Evolutionary conservation across 371 early-diverging fungal species (phyloP).

Genomic region (Mucor irregularis): DNA sequence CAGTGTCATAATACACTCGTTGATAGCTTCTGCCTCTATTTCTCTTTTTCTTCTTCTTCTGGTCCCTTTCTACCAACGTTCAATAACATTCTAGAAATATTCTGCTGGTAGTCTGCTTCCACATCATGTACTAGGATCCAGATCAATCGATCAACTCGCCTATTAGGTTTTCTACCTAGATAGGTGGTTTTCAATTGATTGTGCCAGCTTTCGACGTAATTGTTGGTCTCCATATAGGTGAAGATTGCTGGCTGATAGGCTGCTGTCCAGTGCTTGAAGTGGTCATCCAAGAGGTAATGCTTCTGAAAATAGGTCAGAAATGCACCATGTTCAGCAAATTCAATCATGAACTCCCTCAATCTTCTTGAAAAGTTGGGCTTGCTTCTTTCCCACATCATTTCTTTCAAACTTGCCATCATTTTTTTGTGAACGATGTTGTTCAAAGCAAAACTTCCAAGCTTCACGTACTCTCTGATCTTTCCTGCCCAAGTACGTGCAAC

Average conservation of each 20-base stretch:
- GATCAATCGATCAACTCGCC: not conserved
- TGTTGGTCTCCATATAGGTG: not conserved
- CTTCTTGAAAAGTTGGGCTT: not conserved
- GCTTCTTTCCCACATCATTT: slow-evolving; percentile 4
- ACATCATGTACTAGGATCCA: slow-evolving; percentile 8
- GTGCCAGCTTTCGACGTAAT: slow-evolving; percentile 20
- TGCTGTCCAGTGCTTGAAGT: not conserved
- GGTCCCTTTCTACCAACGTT: slow-evolving; percentile 2
- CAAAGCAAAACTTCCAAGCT: not conserved
- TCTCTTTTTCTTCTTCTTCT: slow-evolving; percentile 7
- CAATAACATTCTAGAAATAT: not conserved
- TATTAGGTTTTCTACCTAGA: not conserved
- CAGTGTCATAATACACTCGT: not conserved
- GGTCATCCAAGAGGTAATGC: not conserved
- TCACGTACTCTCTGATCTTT: slow-evolving; percentile 1
- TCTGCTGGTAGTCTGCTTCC: not conserved
- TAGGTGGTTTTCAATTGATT: not conserved
- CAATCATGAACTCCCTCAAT: not conserved
- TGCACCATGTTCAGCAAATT: not conserved
- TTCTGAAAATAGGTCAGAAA: not conserved
- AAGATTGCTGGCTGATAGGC: not conserved
- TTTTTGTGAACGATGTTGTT: not conserved
- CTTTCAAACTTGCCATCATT: not conserved
- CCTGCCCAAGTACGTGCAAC: slow-evolving; percentile 1
- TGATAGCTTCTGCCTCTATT: not conserved